Evolutionary conservation across 2,329 filamentous ascomycete genomes (phyloP).

Genomic region (Moelleriella libera): DNA sequence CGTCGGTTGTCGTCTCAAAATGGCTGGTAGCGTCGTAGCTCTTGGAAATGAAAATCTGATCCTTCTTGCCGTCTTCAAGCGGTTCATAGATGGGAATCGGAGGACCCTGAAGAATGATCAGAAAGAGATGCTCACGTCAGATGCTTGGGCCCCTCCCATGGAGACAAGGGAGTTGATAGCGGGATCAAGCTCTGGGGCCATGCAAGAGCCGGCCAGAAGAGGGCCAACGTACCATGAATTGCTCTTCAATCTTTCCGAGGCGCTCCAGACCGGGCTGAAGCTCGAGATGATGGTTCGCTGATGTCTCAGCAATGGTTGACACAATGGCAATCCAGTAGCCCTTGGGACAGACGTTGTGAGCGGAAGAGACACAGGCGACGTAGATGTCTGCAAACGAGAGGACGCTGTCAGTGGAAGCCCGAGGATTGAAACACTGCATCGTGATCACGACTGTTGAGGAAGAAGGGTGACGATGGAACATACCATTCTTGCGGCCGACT

Average conservation of each 20-base stretch:
- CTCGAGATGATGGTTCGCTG: conserved; percentile 90
- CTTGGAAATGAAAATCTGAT: conserved; percentile 96
- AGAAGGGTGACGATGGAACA: conserved; percentile 12
- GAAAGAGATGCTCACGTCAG: not conserved
- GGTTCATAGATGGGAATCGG: conserved; percentile 94
- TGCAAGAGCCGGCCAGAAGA: too few relatives aligned
- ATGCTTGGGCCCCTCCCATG: not conserved
- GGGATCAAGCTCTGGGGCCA: too few relatives aligned
- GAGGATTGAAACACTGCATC: not conserved
- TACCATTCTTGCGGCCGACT: conserved; percentile 91
- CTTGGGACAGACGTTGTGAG: conserved; percentile 97
- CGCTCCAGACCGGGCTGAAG: conserved; percentile 84
- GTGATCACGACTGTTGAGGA: not conserved
- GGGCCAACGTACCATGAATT: conserved; percentile 60
- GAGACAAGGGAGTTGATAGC: too few relatives aligned
- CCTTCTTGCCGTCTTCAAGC: conserved; percentile 62
- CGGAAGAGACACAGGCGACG: conserved; percentile 86
- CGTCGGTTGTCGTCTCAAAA: conserved; percentile 85
- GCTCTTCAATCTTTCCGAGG: conserved; percentile 87
- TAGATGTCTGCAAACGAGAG: conserved; percentile 59
- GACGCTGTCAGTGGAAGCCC: not conserved
- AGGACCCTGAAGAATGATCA: conserved; percentile 36
- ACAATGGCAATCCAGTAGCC: conserved; percentile 99
- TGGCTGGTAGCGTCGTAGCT: conserved; percentile 97
- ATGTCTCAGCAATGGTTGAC: conserved; percentile 86